These are phyloP conservation scores for Yamagishiella unicocca DNA, from an alignment of 139 green algal genomes.

Conservation along the genomic window DNA sequence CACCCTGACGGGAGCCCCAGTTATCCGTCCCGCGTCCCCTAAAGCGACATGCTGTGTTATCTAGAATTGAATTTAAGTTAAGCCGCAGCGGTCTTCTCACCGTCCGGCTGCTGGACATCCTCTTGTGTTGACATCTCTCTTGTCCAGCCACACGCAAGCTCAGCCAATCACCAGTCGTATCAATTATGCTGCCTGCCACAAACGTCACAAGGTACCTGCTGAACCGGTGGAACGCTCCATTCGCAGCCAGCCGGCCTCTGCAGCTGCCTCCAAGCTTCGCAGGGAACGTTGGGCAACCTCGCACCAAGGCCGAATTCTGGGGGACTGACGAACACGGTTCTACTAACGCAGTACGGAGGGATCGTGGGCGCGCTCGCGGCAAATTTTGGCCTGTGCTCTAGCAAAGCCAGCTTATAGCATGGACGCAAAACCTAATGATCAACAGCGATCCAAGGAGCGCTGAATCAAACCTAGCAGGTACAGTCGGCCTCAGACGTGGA, in stretches of 20 bases:
- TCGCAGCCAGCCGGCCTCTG: neutral
- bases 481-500: too few species aligned
- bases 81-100: neutral
- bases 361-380: conserved; percentile 1
- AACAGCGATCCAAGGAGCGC: too few species aligned
- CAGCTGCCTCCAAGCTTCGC: neutral
- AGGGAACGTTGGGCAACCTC: neutral
- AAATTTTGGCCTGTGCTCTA: neutral
- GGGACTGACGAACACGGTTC: neutral
- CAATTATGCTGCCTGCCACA: neutral
- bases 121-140: conserved; percentile 17
- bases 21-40: neutral
- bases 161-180: neutral
- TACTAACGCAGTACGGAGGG: neutral
- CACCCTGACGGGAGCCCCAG: neutral
- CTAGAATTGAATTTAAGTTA: neutral
- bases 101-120: neutral
- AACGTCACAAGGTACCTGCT: neutral
- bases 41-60: neutral
- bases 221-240: conserved; percentile 4
- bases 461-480: too few species aligned
- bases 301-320: neutral
- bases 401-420: neutral
- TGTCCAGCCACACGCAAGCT: neutral
- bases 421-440: too few species aligned